Conservation (phyloP, 805 yeast species). For the Teunomyces gatunensis region DNA sequence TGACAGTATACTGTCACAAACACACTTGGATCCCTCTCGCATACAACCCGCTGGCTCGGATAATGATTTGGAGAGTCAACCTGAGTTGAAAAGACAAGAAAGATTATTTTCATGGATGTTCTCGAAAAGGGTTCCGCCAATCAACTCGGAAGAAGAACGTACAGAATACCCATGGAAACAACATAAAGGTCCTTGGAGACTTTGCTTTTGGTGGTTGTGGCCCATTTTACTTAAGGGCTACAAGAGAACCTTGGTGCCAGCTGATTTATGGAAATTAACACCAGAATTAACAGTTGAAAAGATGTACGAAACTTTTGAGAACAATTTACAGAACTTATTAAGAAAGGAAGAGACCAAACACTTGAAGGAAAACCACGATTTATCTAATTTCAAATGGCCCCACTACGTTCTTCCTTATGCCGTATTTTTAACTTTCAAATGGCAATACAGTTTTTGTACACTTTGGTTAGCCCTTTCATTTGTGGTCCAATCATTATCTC, state of each 20-base stretch:
- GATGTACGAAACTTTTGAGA: conserved; percentile 31
- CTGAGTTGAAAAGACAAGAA: conserved; percentile 42
- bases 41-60: conserved; percentile 3
- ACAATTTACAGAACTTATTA: conserved; percentile 20
- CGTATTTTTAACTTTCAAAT: conserved; percentile 48
- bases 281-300: conserved; percentile 34
- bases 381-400: conserved; percentile 38
- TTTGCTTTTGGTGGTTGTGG: conserved; percentile 40
- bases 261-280: conserved; percentile 37
- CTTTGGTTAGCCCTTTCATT: conserved; percentile 46
- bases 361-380: conserved; percentile 12
- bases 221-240: conserved; percentile 42
- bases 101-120: conserved; percentile 52
- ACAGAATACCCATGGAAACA: conserved; percentile 45
- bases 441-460: conserved; percentile 41
- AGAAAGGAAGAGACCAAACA: conserved; percentile 18
- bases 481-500: conserved; percentile 53
- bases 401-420: conserved; percentile 38
- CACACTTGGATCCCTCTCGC: conserved; percentile 8
- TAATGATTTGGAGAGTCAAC: conserved; percentile 3
- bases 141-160: conserved; percentile 53
- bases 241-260: conserved; percentile 34
- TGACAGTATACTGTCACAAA: conserved; percentile 10
- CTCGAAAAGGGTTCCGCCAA: conserved; percentile 47
- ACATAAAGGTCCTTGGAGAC: conserved; percentile 38